Conservation (phyloP, 2,329 filamentous ascomycete species). For the Lanzia echinophila region DNA sequence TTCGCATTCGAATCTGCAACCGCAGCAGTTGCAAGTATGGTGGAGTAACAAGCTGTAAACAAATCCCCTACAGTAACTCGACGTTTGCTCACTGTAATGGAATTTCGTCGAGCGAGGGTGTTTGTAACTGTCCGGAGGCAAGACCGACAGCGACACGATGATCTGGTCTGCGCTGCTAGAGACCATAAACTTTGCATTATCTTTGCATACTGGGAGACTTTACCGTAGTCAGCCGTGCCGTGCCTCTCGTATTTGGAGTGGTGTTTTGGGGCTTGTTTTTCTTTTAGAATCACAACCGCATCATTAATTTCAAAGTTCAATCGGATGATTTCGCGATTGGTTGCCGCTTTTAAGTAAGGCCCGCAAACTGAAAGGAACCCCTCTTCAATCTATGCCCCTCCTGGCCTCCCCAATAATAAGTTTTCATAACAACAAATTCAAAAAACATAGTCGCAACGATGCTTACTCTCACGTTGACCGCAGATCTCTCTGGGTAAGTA, state of each 20-base stretch:
- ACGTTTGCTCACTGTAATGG: conserved; percentile 40
- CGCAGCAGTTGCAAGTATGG: conserved; percentile 58
- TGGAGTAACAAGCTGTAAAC: conserved; percentile 62
- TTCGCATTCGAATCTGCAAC: conserved; percentile 56
- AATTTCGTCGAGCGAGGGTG: conserved; percentile 40
- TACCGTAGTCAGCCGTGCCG: not conserved
- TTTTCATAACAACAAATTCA: not conserved
- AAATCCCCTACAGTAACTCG: conserved; percentile 46
- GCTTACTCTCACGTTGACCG: conserved; percentile 60
- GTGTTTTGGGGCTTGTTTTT: not conserved
- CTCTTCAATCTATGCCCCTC: not conserved
- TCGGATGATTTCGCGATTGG: not conserved
- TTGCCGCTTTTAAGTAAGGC: conserved; percentile 12
- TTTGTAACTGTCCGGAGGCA: conserved; percentile 46
- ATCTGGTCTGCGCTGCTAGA: conserved; percentile 55
- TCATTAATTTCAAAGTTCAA: conserved; percentile 4
- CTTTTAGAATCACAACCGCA: conserved; percentile 5
- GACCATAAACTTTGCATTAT: conserved; percentile 65
- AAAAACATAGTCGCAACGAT: conserved; percentile 31
- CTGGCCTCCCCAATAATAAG: conserved; percentile 1
- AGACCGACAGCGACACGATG: conserved; percentile 55
- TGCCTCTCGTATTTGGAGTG: not conserved
- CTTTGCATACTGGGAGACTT: conserved; percentile 21
- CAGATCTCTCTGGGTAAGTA: conserved; percentile 62
- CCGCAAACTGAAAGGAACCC: not conserved